Base-by-base conservation (phyloP, 371 early-diverging fungal genomes). In the Mucor ambiguus region DNA sequence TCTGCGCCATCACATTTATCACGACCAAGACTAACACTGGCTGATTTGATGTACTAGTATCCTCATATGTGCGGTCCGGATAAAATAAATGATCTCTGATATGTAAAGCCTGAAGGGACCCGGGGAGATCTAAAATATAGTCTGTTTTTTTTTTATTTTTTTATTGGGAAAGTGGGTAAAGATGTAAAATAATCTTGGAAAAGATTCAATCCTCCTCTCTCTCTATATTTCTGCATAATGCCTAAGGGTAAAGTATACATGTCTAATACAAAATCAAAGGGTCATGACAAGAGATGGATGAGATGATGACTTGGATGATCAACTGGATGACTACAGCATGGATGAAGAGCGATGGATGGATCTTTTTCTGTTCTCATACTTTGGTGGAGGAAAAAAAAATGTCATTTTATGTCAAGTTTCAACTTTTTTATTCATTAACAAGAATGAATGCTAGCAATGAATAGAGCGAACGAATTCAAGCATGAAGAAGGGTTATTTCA, bases 211-310 rank as follows among this genome's bases (percentile, higher is more conserved):
- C 67, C 20, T 59, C 59, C 67, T 66, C 67, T 66, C 67, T 66
- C 67, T 66, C 67, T 60, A 66, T 66, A 60, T 55, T 60, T 66
- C 67, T 66, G 59, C 57, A 60, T 60, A 66, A 66, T 66, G 67
- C 67, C 67, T 66, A 66, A 66, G 60, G 67, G 67, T 66, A 61
- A 66, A 55, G 41, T 56, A 60, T 60, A 33, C 55, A 18, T 30
- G 8, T 33, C 33, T 33, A 1, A 41, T 20, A 4, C 2, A 16
- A 58, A 59, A 26, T 20, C 16, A 26, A 20, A 32, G 10, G 43
- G 32, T 9, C 16, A 18, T 30, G 38, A 32, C 20, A 30, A 20
- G 16, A 35, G 32, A 43, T 22, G 10, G 6, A 41, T 29, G 49
- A 30, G 59, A 65, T 65, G 59, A 59, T 48, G 37, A 26, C 22